Base-by-base conservation (phyloP, 2,329 filamentous ascomycete species). In the Myriosclerotinia curreyana region DNA sequence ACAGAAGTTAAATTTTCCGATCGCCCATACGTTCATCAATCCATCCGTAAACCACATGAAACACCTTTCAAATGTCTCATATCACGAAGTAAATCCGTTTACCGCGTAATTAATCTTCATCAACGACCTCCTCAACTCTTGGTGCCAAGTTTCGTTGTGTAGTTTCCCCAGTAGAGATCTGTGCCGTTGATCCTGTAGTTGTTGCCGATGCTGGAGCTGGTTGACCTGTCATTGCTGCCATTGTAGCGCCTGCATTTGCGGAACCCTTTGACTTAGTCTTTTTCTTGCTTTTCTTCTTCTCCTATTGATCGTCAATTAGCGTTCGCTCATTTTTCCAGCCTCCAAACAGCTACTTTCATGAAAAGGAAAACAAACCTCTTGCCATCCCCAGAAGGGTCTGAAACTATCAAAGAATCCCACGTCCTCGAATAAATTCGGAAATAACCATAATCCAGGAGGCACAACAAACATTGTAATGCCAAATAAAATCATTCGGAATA, bases 381-480 rank as follows among this genome's bases (percentile, higher is more conserved):
- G 95, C 95, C 95, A 99, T 66, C 92, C 95, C 94, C 95, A 99
- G 7, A 96, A 79, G 25, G 95, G 95, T 74, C 89, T 89, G 83
- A 99, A 99, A 73, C 91, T 96, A 76, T 99, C 95, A 77, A 99
- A 89, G 79, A 99, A 98, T 9, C 94, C 96, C 36, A 99, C 95
- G 75, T 99, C 95, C 76, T 99, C 95, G 81, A 97, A 99, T 25
- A 99, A 80, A 75, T 99, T 99, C 56, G 95, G 95, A 79, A 94
- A 99, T 52, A 99, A 83, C 95, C 95, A 99, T n/a, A 99, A 82
- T 72, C 95, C 95, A 3, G 95, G 95, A 4, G 93, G 81, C 0
- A 86, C 82, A 20, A 83, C 82, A 74, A 98, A 96, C 78, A 96
- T 92, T 28, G 95, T 98, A 75, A 96, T 79, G 75, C 91, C 89